These are phyloP conservation scores for Fistulinella prunicolor DNA, from an alignment of 768 basidiomycete species.

Conservation along the genomic window DNA sequence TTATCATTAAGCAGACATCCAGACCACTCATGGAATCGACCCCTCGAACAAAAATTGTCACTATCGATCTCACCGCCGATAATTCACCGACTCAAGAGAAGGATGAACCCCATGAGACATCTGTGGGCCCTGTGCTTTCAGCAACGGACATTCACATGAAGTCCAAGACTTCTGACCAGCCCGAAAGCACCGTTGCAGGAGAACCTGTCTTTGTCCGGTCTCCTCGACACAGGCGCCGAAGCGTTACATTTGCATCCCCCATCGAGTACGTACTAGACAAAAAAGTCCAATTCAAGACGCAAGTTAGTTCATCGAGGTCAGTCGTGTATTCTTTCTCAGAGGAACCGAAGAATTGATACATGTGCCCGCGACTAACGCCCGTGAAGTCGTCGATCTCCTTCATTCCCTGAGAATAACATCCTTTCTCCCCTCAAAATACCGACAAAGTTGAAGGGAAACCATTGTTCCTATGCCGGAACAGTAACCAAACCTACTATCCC, in stretches of 20 bases:
- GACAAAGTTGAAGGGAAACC: constrained; percentile 7
- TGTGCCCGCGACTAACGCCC: neutral
- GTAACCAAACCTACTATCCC: neutral
- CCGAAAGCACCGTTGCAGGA: neutral
- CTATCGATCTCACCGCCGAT: constrained; percentile 46
- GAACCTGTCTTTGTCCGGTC: neutral
- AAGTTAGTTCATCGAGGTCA: constrained; percentile 6
- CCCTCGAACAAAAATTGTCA: constrained; percentile 26
- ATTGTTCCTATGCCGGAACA: neutral
- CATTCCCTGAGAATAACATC: constrained; percentile 6
- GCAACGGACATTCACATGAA: neutral
- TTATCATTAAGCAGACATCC: constrained; percentile 13
- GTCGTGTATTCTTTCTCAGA: neutral
- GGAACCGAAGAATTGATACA: neutral
- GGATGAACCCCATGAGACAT: neutral
- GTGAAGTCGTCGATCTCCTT: constrained; percentile 1
- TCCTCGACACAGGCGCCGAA: constrained; percentile 16
- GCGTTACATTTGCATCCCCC: constrained; percentile 32
- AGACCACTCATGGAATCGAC: constrained; percentile 8
- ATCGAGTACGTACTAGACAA: constrained; percentile 13
- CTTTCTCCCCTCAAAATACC: neutral
- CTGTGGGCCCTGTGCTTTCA: neutral
- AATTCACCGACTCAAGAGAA: constrained; percentile 19
- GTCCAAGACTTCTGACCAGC: neutral
- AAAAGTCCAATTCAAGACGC: neutral